phyloP scores from a whole-genome alignment of 2,329 filamentous ascomycete species.

The Hirsutella rhossiliensis region DNA sequence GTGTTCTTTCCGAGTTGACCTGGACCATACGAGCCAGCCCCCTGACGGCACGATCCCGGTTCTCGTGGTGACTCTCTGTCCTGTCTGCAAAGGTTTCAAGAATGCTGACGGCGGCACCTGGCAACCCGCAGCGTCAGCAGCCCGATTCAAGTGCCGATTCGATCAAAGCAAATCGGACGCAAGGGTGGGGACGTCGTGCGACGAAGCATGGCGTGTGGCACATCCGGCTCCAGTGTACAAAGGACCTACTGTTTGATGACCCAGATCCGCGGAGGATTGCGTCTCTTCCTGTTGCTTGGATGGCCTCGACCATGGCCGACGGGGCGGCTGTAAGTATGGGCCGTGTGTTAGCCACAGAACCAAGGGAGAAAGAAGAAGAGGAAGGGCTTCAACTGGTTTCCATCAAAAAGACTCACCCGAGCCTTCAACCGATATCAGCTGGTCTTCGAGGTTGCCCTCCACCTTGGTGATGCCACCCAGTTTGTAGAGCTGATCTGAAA shows the following conservation, averaged over 20 bases:
- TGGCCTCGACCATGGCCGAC: conserved; percentile 77
- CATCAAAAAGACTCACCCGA: conserved; percentile 39
- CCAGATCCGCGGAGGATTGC: conserved; percentile 88
- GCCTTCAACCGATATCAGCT: conserved; percentile 75
- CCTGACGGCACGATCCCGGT: conserved; percentile 49
- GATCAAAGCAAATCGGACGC: neutral
- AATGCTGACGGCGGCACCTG: conserved; percentile 83
- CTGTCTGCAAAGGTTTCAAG: conserved; percentile 69
- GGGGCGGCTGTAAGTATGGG: conserved; percentile 50
- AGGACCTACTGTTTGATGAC: conserved; percentile 61
- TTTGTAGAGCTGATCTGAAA: conserved; percentile 67
- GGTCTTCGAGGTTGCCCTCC: conserved; percentile 68
- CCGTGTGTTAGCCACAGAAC: too few species aligned
- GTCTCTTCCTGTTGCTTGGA: conserved; percentile 83
- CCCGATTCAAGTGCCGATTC: neutral
- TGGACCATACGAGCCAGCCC: conserved; percentile 92
- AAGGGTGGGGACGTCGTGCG: neutral
- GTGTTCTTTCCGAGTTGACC: conserved; percentile 62
- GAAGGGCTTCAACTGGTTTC: too few species aligned
- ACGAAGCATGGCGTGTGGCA: neutral
- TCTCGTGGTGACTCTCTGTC: conserved; percentile 29
- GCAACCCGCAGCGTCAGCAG: neutral
- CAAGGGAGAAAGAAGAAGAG: too few species aligned
- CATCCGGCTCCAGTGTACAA: too few species aligned
- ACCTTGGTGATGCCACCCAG: conserved; percentile 74